Evolutionary conservation across 192 early-diverging fungal species (phyloP).

Genomic region (Coemansia sp.): DNA sequence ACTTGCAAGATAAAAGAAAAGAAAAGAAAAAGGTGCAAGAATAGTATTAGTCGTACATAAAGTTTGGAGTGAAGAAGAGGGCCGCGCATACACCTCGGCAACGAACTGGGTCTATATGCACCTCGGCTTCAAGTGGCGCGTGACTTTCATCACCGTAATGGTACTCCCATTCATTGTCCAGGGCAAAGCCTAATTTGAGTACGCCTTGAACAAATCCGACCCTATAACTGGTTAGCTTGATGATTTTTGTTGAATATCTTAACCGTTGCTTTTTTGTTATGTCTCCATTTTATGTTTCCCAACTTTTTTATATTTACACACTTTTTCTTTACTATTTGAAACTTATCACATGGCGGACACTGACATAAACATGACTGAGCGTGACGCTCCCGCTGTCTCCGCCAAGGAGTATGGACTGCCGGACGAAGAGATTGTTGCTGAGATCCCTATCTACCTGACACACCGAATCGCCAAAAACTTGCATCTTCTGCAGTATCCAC

Average conservation of each 20-base stretch:
- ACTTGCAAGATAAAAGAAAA: background rate
- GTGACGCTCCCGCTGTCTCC: background rate
- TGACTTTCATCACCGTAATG: slow-evolving; percentile 1
- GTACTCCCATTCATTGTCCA: background rate
- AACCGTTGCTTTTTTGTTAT: background rate
- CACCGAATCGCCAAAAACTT: slow-evolving; percentile 69
- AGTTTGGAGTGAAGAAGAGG: background rate
- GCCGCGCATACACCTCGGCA: background rate
- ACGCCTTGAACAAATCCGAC: background rate
- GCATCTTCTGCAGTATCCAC: slow-evolving; percentile 85
- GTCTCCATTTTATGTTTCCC: no score
- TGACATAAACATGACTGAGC: slow-evolving; percentile 9
- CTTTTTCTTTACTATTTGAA: background rate
- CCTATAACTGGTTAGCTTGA: background rate
- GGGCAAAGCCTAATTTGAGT: background rate
- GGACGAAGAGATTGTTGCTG: slow-evolving; percentile 70
- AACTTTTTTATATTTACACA: background rate
- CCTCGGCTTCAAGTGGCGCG: background rate
- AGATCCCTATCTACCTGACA: slow-evolving; percentile 83
- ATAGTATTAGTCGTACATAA: background rate
- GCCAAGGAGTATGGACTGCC: slow-evolving; percentile 48
- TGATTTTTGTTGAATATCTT: background rate
- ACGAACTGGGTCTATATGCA: background rate
- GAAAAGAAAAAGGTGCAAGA: background rate
- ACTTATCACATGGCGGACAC: background rate